Evolutionary conservation across 1,284 basidiomycete species (phyloP).

Genomic region (Sutorius eximius): DNA sequence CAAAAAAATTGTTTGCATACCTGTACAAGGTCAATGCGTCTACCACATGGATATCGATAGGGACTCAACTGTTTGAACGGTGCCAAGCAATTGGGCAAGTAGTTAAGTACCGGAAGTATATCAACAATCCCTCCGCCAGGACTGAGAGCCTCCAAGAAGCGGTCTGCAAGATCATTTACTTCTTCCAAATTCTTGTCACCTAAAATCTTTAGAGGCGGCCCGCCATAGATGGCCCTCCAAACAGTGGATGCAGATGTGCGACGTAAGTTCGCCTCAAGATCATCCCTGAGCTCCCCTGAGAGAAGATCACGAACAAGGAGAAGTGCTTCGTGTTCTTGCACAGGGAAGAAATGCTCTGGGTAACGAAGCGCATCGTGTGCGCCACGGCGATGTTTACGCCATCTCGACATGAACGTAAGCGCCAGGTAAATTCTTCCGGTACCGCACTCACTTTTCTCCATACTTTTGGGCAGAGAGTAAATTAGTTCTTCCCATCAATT

Average conservation of each 20-base stretch:
- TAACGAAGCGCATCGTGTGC: conserved; percentile 7
- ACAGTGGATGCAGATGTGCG: conserved; percentile 7
- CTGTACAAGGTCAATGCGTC: not conserved
- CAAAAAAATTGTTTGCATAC: conserved; percentile 10
- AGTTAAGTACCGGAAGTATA: conserved; percentile 4
- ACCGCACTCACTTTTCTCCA: conserved; percentile 8
- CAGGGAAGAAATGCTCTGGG: not conserved
- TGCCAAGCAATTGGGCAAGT: conserved; percentile 5
- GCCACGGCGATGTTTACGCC: conserved; percentile 10
- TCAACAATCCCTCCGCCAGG: conserved; percentile 9
- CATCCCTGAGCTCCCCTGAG: conserved; percentile 1
- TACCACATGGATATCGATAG: not conserved
- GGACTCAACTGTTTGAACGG: conserved; percentile 12
- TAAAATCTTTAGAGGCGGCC: conserved; percentile 5
- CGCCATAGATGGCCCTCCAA: conserved; percentile 8
- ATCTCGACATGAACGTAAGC: not conserved
- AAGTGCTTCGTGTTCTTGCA: conserved; percentile 12
- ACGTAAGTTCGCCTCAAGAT: conserved; percentile 9
- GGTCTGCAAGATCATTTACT: conserved; percentile 2
- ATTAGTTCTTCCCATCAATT: conserved; percentile 8
- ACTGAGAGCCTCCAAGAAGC: not conserved
- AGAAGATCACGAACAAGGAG: conserved; percentile 6
- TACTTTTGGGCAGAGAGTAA: conserved; percentile 8
- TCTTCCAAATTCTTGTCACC: conserved; percentile 7
- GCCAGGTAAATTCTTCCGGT: not conserved